These are phyloP conservation scores for Hericium erinaceus DNA, from an alignment of 768 basidiomycete species.

Conservation along the genomic window DNA sequence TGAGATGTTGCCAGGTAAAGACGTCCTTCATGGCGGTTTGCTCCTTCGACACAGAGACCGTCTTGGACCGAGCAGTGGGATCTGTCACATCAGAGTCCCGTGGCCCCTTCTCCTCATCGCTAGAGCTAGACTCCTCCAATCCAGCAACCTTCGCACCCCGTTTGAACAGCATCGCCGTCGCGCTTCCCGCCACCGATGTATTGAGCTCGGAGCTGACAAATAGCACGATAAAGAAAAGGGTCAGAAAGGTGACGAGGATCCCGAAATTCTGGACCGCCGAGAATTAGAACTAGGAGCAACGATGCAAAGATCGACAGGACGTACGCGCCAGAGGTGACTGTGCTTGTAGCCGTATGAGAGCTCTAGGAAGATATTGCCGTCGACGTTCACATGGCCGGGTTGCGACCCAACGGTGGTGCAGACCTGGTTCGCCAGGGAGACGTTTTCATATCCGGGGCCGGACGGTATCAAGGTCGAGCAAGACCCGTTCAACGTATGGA, in stretches of 20 bases:
- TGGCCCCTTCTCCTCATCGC: not conserved
- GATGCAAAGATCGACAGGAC: slow-evolving; percentile 6
- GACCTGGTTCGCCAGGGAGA: slow-evolving; percentile 57
- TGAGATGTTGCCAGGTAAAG: slow-evolving; percentile 74
- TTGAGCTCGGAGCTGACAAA: slow-evolving; percentile 52
- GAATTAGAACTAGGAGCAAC: not conserved
- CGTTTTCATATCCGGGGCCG: slow-evolving; percentile 51
- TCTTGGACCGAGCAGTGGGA: not conserved
- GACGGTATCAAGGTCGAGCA: slow-evolving; percentile 53
- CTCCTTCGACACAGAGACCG: slow-evolving; percentile 4
- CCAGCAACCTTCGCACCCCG: slow-evolving; percentile 33
- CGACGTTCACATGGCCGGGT: slow-evolving; percentile 49
- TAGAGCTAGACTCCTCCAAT: not conserved
- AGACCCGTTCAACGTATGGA: slow-evolving; percentile 54
- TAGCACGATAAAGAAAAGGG: slow-evolving; percentile 47
- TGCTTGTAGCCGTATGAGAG: slow-evolving; percentile 34
- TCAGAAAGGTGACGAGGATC: slow-evolving; percentile 55
- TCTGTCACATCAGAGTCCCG: not conserved
- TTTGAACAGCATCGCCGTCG: slow-evolving; percentile 54
- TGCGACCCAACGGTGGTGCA: slow-evolving; percentile 64
- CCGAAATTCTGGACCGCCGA: slow-evolving; percentile 46
- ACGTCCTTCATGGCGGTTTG: slow-evolving; percentile 34
- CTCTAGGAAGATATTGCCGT: slow-evolving; percentile 48
- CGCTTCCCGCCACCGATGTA: slow-evolving; percentile 26
- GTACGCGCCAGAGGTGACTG: slow-evolving; percentile 40